phyloP scores from a whole-genome alignment of 2,329 filamentous ascomycete genomes.

The Neonectria punicea region DNA sequence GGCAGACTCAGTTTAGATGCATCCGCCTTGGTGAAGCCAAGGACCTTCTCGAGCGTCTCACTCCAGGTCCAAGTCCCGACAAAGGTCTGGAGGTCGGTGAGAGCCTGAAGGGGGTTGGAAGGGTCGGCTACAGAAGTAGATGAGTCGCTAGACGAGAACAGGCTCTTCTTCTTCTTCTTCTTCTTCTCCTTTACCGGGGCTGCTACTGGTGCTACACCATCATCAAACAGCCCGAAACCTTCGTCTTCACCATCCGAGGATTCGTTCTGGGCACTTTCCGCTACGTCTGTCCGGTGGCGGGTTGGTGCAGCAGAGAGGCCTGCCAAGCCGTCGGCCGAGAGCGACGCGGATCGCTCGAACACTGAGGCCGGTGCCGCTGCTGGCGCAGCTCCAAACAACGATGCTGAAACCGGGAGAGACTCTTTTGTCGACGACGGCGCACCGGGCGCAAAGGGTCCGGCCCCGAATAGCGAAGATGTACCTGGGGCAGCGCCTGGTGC shows the following conservation, averaged over 20 bases:
- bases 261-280: not conserved
- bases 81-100: constrained; percentile 64
- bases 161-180: constrained; percentile 4
- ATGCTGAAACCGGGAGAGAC: not conserved
- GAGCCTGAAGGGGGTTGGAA: constrained; percentile 33
- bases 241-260: not conserved
- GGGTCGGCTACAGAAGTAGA: not conserved
- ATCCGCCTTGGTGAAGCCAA: constrained; percentile 35
- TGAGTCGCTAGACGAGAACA: not conserved
- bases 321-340: too few relatives aligned
- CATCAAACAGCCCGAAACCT: not conserved
- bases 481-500: not conserved
- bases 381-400: not conserved
- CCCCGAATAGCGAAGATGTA: not conserved
- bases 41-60: constrained; percentile 38
- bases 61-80: constrained; percentile 47
- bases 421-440: not conserved
- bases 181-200: not conserved
- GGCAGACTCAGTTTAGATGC: constrained; percentile 21
- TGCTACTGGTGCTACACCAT: not conserved
- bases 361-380: not conserved
- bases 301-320: not conserved
- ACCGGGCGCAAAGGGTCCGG: not conserved
- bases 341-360: too few relatives aligned
- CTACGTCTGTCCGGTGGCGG: too few relatives aligned